These are phyloP conservation scores for Penicillium nucicola DNA, from an alignment of 495 filamentous ascomycete species.

Conservation along the genomic window DNA sequence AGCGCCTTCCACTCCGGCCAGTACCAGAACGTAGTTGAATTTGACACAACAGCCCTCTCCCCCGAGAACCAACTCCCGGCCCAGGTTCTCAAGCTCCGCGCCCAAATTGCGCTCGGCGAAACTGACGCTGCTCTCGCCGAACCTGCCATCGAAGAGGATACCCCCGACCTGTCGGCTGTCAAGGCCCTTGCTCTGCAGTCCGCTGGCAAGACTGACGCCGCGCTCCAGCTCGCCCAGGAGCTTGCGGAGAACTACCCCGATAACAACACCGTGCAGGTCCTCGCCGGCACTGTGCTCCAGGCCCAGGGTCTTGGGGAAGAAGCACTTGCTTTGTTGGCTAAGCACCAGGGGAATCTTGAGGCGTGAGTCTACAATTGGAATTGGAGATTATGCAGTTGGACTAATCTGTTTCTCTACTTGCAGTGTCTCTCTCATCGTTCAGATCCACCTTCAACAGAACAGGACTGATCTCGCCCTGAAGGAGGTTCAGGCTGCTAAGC, in stretches of 20 bases:
- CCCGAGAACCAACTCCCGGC: constrained; percentile 72
- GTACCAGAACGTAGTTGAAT: constrained; percentile 78
- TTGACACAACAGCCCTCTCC: constrained; percentile 72
- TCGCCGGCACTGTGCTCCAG: constrained; percentile 75
- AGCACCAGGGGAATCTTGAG: constrained; percentile 81
- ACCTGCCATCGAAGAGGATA: constrained; percentile 58
- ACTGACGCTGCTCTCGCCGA: constrained; percentile 66
- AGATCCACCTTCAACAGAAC: constrained; percentile 91
- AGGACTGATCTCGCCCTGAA: constrained; percentile 84
- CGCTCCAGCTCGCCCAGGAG: constrained; percentile 59
- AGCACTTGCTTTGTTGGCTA: constrained; percentile 70
- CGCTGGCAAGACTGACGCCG: constrained; percentile 55
- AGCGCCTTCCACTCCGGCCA: constrained; percentile 93
- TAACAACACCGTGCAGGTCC: constrained; percentile 76
- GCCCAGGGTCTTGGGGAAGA: constrained; percentile 76
- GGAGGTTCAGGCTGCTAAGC: constrained; percentile 82
- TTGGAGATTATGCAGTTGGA: neutral
- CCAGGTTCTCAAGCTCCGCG: constrained; percentile 75
- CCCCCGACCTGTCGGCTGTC: constrained; percentile 74
- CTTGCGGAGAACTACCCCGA: constrained; percentile 63
- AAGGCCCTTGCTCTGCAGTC: constrained; percentile 70
- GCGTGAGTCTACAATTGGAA: constrained; percentile 54
- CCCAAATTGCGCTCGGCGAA: constrained; percentile 77
- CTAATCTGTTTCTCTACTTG: constrained; percentile 3
- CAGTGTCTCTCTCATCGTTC: constrained; percentile 72